Evolutionary conservation across 179 eudicot species (phyloP).

Genomic region (Silene noctiflora): DNA sequence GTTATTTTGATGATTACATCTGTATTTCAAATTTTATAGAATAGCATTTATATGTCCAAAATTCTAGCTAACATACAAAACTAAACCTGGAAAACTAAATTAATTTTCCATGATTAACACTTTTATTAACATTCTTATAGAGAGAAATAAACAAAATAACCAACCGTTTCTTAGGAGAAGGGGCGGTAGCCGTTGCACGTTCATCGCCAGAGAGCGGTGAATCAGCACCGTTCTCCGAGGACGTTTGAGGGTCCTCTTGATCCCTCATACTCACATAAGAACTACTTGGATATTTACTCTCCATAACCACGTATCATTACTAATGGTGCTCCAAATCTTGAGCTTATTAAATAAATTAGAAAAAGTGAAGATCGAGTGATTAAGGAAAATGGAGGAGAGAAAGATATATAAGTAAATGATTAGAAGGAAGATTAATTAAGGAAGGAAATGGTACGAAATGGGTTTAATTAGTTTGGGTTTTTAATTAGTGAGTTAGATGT

Average conservation of each 20-base stretch:
- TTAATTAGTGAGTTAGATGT: constrained; percentile 11
- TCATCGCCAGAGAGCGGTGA: constrained; percentile 33
- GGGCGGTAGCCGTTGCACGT: constrained; percentile 12
- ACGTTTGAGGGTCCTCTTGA: constrained; percentile 34
- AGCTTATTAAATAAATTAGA: not conserved
- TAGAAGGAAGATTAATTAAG: constrained; percentile 21
- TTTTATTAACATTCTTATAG: no score
- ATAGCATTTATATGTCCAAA: no score
- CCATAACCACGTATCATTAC: constrained; percentile 19
- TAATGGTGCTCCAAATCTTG: not conserved
- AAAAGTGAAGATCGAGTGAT: not conserved
- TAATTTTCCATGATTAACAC: no score
- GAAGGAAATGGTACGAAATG: constrained; percentile 22
- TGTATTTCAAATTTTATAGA: no score
- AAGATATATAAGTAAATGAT: constrained; percentile 12
- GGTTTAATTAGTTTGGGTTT: constrained; percentile 13
- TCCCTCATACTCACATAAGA: constrained; percentile 11
- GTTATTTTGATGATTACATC: no score
- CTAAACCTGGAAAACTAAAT: no score
- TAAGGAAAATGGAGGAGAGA: not conserved
- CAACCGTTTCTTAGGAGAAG: constrained; percentile 29
- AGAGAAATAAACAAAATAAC: not conserved
- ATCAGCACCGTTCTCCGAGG: constrained; percentile 29
- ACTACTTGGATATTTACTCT: constrained; percentile 18
- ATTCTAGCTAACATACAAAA: no score